These are phyloP conservation scores for Calamus simplicifolius DNA, from an alignment of 176 grass and related monocot species.

Conservation along the genomic window DNA sequence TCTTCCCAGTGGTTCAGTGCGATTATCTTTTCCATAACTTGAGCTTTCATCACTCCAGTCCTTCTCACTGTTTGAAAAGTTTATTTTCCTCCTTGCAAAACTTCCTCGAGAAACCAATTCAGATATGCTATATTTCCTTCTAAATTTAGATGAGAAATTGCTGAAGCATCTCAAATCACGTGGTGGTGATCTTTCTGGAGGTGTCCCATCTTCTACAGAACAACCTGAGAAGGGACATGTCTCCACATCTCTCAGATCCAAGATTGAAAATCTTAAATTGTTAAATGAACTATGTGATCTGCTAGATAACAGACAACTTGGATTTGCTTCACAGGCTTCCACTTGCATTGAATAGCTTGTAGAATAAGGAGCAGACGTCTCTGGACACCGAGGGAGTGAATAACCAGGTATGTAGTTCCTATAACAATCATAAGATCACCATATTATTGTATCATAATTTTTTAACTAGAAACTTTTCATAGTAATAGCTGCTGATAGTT, in stretches of 20 bases:
- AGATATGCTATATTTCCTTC: slow-evolving; percentile 42
- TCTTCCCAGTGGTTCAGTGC: slow-evolving; percentile 60
- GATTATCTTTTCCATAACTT: slow-evolving; percentile 42
- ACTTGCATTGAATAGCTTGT: slow-evolving; percentile 13
- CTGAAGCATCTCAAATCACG: slow-evolving; percentile 79
- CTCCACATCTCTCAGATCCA: slow-evolving; percentile 41
- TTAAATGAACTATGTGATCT: slow-evolving; percentile 45
- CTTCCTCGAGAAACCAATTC: slow-evolving; percentile 61
- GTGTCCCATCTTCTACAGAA: slow-evolving; percentile 28
- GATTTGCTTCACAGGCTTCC: slow-evolving; percentile 21
- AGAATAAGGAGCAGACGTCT: slow-evolving; percentile 57
- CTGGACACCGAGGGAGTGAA: slow-evolving; percentile 42
- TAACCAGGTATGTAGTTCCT: slow-evolving; percentile 52
- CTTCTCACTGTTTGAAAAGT: slow-evolving; percentile 50
- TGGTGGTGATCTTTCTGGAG: slow-evolving; percentile 38
- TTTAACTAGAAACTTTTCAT: too few relatives aligned
- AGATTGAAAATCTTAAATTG: slow-evolving; percentile 48
- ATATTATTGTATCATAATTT: too few relatives aligned
- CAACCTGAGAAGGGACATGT: slow-evolving; percentile 28
- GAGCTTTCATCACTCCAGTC: slow-evolving; percentile 70
- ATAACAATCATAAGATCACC: not conserved
- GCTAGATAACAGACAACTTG: slow-evolving; percentile 41
- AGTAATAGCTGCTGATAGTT: too few relatives aligned
- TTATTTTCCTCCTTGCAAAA: slow-evolving; percentile 54
- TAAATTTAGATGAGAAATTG: slow-evolving; percentile 74